phyloP scores from a whole-genome alignment of 1,284 basidiomycete species.

The Grifola frondosa region DNA sequence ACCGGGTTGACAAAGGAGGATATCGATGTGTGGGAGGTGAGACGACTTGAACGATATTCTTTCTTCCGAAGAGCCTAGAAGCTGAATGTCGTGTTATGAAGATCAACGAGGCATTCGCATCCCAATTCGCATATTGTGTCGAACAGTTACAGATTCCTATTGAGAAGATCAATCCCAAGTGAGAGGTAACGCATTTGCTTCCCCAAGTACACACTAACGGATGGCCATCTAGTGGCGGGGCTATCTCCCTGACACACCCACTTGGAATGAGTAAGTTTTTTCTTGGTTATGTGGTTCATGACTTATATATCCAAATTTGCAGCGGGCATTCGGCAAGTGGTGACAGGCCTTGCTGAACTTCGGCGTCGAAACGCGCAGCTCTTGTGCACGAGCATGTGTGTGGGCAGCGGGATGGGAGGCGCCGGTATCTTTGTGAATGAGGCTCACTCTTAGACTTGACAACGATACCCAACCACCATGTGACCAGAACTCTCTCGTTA shows the following conservation, averaged over 20 bases:
- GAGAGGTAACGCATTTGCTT: slow-evolving; percentile 29
- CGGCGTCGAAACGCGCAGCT: slow-evolving; percentile 64
- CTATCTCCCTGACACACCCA: slow-evolving; percentile 83
- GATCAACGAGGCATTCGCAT: slow-evolving; percentile 86
- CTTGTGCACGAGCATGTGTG: slow-evolving; percentile 85
- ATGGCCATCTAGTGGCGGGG: slow-evolving; percentile 59
- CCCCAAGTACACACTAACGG: not conserved
- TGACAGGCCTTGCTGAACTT: slow-evolving; percentile 81
- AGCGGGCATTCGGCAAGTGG: slow-evolving; percentile 63
- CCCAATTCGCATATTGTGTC: slow-evolving; percentile 78
- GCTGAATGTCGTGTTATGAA: slow-evolving; percentile 24
- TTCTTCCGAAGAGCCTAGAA: not conserved
- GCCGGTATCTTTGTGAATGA: slow-evolving; percentile 84
- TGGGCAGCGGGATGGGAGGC: slow-evolving; percentile 88
- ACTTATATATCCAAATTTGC: slow-evolving; percentile 21
- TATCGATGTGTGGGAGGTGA: slow-evolving; percentile 85
- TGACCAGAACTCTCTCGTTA: not conserved
- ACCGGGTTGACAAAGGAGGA: slow-evolving; percentile 80
- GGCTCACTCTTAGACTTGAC: slow-evolving; percentile 26
- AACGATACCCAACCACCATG: not conserved
- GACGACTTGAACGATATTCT: slow-evolving; percentile 28
- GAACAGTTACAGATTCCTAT: slow-evolving; percentile 79
- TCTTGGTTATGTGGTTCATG: slow-evolving; percentile 1
- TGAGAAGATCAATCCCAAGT: slow-evolving; percentile 88
- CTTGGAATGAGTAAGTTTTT: slow-evolving; percentile 72